Evolutionary conservation across 495 filamentous ascomycete genomes (phyloP).

Genomic region (Penicillium paradoxum): DNA sequence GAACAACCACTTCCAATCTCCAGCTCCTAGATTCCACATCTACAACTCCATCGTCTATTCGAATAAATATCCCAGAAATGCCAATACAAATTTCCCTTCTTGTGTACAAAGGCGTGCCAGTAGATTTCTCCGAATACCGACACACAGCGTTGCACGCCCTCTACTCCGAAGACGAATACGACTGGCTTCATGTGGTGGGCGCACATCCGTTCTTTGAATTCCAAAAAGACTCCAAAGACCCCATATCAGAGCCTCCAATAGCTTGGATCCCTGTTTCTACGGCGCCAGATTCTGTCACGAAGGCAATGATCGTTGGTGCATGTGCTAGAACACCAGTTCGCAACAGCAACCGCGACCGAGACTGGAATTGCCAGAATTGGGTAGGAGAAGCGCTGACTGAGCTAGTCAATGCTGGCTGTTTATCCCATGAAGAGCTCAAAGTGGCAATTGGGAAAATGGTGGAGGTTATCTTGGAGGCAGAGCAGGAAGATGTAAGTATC

Average conservation of each 20-base stretch:
- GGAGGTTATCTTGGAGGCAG: slow-evolving; percentile 28
- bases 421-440: slow-evolving; percentile 13
- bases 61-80: slow-evolving; percentile 2
- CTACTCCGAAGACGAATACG: slow-evolving; percentile 9
- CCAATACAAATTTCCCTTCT: slow-evolving; percentile 22
- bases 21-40: neutral
- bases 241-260: slow-evolving; percentile 55
- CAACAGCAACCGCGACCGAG: slow-evolving; percentile 21
- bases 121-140: slow-evolving; percentile 31
- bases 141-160: slow-evolving; percentile 30
- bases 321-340: slow-evolving; percentile 20
- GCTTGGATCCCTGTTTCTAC: slow-evolving; percentile 18
- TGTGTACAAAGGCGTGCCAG: slow-evolving; percentile 26
- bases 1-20: neutral
- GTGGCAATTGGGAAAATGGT: slow-evolving; percentile 25
- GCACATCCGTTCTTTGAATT: slow-evolving; percentile 29
- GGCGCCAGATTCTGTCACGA: slow-evolving; percentile 14
- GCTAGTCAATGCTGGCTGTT: slow-evolving; percentile 21
- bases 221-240: slow-evolving; percentile 30
- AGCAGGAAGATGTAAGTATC: slow-evolving; percentile 10
- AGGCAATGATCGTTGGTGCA: slow-evolving; percentile 15
- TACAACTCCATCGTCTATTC: neutral
- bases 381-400: slow-evolving; percentile 26
- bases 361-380: slow-evolving; percentile 38
- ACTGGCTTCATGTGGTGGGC: slow-evolving; percentile 25